phyloP scores from a whole-genome alignment of 148 eudicot species.

The Nepenthes gracilis region DNA sequence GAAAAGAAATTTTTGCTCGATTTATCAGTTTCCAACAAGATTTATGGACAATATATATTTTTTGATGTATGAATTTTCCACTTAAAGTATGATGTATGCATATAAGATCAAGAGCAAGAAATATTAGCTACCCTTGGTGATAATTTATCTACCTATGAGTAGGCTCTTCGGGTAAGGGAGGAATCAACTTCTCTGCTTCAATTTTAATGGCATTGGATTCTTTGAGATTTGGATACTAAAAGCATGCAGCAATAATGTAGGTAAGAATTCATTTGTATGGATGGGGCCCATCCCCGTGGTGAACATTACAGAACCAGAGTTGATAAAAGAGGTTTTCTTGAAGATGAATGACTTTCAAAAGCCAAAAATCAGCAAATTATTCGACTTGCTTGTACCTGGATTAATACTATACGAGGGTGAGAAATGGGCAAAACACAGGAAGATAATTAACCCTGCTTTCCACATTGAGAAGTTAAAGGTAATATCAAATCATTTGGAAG shows the following conservation, averaged over 20 bases:
- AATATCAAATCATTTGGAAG: background rate
- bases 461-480: constrained; percentile 33
- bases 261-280: constrained; percentile 23
- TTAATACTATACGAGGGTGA: constrained; percentile 5
- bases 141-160: too few species aligned
- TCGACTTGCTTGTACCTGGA: constrained; percentile 11
- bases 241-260: constrained; percentile 1
- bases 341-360: constrained; percentile 9
- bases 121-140: too few species aligned
- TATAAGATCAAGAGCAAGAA: too few species aligned
- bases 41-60: too few species aligned
- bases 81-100: too few species aligned
- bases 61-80: too few species aligned
- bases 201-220: background rate
- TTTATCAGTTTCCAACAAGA: too few species aligned
- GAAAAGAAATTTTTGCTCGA: background rate
- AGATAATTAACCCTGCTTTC: constrained; percentile 37
- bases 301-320: constrained; percentile 14
- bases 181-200: background rate
- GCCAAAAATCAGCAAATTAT: constrained; percentile 4
- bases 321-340: constrained; percentile 15
- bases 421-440: constrained; percentile 32
- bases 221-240: background rate
- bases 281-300: constrained; percentile 17
- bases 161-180: too few species aligned